phyloP scores from a whole-genome alignment of 495 filamentous ascomycete genomes.

The Trichoderma virens region DNA sequence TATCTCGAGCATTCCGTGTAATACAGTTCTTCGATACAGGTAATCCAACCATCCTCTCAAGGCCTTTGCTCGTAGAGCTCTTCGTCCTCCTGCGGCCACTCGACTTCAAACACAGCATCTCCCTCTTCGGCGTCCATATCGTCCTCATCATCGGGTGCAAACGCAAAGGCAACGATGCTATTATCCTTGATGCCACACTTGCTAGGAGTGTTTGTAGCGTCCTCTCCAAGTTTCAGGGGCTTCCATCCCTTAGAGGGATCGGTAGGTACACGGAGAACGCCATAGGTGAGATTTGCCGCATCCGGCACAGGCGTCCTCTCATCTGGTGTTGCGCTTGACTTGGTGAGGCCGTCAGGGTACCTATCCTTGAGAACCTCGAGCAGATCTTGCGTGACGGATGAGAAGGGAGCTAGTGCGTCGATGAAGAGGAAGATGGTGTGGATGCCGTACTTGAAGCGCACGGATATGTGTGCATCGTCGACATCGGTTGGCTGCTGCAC shows the following conservation, averaged over 20 bases:
- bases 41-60: too few species aligned
- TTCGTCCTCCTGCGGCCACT: conserved; percentile 46
- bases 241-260: conserved; percentile 36
- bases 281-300: conserved; percentile 35
- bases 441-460: conserved; percentile 73
- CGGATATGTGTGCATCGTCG: conserved; percentile 45
- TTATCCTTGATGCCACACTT: conserved; percentile 40
- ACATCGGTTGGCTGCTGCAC: not conserved
- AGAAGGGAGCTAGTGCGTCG: conserved; percentile 51
- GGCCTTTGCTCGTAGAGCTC: conserved; percentile 9
- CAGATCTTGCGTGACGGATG: conserved; percentile 54
- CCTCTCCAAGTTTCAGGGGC: conserved; percentile 23
- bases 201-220: conserved; percentile 31
- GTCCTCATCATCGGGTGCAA: conserved; percentile 39
- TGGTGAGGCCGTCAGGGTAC: conserved; percentile 38
- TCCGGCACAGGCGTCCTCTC: conserved; percentile 26
- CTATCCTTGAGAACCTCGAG: conserved; percentile 44
- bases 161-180: conserved; percentile 62
- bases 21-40: too few species aligned
- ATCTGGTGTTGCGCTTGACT: conserved; percentile 11
- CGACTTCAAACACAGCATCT: conserved; percentile 57
- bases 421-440: conserved; percentile 70
- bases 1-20: too few species aligned
- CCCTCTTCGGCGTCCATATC: conserved; percentile 15
- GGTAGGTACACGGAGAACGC: conserved; percentile 21